Percentiles rank a stretch among this genome's conserved stretches.
These are phyloP conservation scores for Exserohilum turcica DNA, from an alignment of 2,329 filamentous ascomycete genomes.

Conservation along the genomic window DNA sequence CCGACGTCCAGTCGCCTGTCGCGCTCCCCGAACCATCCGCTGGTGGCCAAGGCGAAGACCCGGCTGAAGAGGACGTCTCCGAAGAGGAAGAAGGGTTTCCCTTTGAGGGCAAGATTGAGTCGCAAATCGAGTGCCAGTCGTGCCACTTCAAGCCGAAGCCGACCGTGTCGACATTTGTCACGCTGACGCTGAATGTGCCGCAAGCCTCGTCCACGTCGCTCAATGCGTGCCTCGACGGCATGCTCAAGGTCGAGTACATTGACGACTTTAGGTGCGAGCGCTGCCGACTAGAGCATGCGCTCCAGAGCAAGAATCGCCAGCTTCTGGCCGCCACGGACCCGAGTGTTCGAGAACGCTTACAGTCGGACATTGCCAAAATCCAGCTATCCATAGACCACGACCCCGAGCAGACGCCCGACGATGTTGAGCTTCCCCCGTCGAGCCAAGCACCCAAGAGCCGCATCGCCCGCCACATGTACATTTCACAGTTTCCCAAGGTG, in stretches of 20 bases:
- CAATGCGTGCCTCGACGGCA: constrained; percentile 86
- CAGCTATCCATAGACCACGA: constrained; percentile 74
- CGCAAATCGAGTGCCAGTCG: constrained; percentile 90
- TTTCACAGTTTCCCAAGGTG: constrained; percentile 86
- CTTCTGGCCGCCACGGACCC: constrained; percentile 50
- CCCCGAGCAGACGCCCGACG: constrained; percentile 76
- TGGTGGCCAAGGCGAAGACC: constrained; percentile 43
- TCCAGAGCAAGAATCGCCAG: constrained; percentile 66
- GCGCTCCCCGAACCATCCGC: constrained; percentile 25
- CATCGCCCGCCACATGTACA: constrained; percentile 86
- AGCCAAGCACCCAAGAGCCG: constrained; percentile 77
- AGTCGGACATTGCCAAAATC: constrained; percentile 67
- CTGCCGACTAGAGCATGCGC: constrained; percentile 83
- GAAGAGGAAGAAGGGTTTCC: constrained; percentile 75
- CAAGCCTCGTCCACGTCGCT: constrained; percentile 78
- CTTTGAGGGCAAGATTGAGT: constrained; percentile 88
- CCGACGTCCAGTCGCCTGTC: constrained; percentile 32
- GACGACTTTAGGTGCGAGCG: constrained; percentile 96
- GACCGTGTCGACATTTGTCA: constrained; percentile 83
- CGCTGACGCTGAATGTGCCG: constrained; percentile 88
- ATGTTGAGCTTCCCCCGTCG: constrained; percentile 74
- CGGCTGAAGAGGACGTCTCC: constrained; percentile 18
- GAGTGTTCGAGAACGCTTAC: constrained; percentile 55
- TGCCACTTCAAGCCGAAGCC: constrained; percentile 90
- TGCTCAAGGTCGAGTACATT: constrained; percentile 94